Conservation (phyloP, 1,139 yeast genomes). For the Geotrichum phurueaensis region DNA sequence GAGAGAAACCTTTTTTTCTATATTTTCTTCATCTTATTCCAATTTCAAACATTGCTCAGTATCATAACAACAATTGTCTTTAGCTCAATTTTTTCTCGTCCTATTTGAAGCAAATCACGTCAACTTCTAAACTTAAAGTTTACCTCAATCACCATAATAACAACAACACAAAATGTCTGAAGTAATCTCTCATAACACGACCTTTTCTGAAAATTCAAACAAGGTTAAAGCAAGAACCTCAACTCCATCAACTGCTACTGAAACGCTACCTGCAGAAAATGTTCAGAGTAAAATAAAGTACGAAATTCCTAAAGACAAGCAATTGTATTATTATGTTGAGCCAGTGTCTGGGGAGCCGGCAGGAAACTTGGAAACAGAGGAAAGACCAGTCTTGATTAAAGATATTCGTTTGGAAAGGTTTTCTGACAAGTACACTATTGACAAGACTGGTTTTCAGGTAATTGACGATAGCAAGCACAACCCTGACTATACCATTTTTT, state of each 20-base stretch:
- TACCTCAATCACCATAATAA: neutral
- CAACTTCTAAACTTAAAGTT: neutral
- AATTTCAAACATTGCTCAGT: no score
- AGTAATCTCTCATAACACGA: neutral
- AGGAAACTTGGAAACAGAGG: conserved; percentile 4
- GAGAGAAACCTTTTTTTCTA: no score
- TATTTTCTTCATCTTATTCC: no score
- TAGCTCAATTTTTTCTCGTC: no score
- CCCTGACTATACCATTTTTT: conserved; percentile 18
- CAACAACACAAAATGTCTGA: conserved; percentile 5
- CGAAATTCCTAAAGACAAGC: neutral
- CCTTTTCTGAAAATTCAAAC: neutral
- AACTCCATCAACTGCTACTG: neutral
- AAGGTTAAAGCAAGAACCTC: neutral
- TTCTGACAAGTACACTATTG: conserved; percentile 2
- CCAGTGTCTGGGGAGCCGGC: neutral
- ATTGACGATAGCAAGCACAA: conserved; percentile 11
- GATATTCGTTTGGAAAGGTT: conserved; percentile 20
- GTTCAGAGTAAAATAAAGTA: conserved; percentile 1
- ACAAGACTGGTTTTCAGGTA: conserved; percentile 14
- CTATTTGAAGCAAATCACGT: neutral
- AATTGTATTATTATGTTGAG: neutral
- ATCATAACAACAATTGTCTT: neutral
- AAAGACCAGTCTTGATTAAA: neutral
- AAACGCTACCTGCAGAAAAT: conserved; percentile 1